These are phyloP conservation scores for Daedaleopsis sinensis DNA, from an alignment of 768 basidiomycete genomes.

Conservation along the genomic window DNA sequence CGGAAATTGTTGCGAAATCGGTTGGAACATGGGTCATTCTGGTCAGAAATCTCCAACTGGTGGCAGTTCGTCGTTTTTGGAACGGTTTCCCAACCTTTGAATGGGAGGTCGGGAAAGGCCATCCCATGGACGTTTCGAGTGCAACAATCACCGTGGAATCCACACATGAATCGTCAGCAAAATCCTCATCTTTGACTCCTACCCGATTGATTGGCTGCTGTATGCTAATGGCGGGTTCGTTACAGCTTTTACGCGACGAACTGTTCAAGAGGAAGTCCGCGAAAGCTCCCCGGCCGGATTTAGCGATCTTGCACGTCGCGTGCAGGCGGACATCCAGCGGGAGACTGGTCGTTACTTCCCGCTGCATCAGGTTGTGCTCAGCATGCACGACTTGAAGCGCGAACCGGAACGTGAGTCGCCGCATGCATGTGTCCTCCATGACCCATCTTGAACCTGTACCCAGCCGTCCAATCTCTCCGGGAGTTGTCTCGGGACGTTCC, in stretches of 20 bases:
- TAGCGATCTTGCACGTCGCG: conserved; percentile 13
- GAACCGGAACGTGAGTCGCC: background rate
- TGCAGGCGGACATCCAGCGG: conserved; percentile 14
- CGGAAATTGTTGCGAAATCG: no score
- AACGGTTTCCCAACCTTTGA: no score
- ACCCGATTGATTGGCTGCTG: no score
- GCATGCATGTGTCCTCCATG: no score
- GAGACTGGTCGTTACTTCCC: conserved; percentile 11
- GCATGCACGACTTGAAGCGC: conserved; percentile 8
- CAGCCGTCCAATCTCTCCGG: background rate
- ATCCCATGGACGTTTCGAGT: no score
- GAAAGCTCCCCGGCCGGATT: background rate
- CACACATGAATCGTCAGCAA: no score
- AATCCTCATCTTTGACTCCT: no score
- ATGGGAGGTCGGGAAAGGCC: no score
- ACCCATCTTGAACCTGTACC: background rate
- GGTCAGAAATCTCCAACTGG: background rate
- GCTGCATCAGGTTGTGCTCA: conserved; percentile 9
- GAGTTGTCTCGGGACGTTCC: background rate
- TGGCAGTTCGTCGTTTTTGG: no score
- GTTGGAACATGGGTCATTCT: no score
- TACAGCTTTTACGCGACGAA: conserved; percentile 3
- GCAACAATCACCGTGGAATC: no score
- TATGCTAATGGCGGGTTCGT: no score
- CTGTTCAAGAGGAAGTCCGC: background rate